These are phyloP conservation scores for Mortierella sp. DNA, from an alignment of 371 early-diverging fungal genomes.

Conservation along the genomic window DNA sequence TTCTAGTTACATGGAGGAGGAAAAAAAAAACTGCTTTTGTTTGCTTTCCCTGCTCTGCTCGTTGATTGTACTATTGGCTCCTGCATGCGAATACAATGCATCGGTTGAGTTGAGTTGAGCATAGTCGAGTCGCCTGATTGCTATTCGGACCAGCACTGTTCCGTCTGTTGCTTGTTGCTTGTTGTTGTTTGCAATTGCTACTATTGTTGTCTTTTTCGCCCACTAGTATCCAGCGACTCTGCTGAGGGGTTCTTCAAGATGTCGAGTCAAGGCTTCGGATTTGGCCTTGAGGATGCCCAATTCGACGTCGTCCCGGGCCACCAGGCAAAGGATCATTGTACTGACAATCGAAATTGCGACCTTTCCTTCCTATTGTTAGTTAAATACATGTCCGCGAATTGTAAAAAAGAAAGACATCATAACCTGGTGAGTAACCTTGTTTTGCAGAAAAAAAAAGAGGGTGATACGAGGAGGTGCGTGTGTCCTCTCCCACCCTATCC, in stretches of 20 bases:
- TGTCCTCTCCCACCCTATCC: conserved; percentile 7
- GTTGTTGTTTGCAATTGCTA: neutral
- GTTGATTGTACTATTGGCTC: neutral
- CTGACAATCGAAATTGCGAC: conserved; percentile 73
- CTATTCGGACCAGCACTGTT: neutral
- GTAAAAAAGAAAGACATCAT: neutral
- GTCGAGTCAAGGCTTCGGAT: conserved; percentile 68
- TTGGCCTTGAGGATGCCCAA: conserved; percentile 81
- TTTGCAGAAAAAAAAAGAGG: neutral
- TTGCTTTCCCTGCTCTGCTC: neutral
- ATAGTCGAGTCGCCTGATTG: neutral
- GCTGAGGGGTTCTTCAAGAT: conserved; percentile 71
- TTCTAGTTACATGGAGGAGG: neutral
- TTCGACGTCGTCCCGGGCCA: conserved; percentile 72
- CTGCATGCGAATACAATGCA: neutral
- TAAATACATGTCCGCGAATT: neutral
- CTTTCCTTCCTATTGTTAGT: conserved; percentile 67
- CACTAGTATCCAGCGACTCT: conserved; percentile 63
- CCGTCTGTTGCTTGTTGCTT: neutral
- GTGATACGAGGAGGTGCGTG: too few species aligned
- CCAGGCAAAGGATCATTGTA: conserved; percentile 80
- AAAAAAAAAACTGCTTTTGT: neutral
- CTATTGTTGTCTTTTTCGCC: too few species aligned
- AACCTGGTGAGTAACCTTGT: neutral
- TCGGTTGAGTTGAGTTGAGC: neutral